A percentile compares a stretch with the other conserved stretches of the same genome.
These are phyloP conservation scores for Forsythia suspensa DNA, from an alignment of 257 asterid species.

Conservation along the genomic window DNA sequence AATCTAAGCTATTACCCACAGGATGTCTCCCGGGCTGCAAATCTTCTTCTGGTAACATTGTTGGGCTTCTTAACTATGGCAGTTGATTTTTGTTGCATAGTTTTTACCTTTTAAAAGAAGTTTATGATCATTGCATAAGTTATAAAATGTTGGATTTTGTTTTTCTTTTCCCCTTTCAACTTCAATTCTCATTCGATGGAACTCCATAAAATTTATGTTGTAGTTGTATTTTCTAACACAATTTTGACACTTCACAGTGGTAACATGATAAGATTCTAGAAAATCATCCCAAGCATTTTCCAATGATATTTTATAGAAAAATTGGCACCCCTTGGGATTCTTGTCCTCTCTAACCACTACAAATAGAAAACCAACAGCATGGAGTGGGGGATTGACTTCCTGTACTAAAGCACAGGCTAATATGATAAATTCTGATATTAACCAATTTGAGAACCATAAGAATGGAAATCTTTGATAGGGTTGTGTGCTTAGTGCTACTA, in stretches of 20 bases:
- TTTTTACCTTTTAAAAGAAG: not conserved
- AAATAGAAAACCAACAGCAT: not conserved
- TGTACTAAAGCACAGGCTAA: not conserved
- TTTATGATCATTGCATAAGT: not conserved
- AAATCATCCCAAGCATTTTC: not conserved
- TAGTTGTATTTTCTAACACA: not conserved
- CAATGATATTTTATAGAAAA: not conserved
- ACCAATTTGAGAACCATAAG: not conserved
- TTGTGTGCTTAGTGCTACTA: slow-evolving; percentile 1
- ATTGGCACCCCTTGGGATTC: not conserved
- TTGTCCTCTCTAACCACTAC: not conserved
- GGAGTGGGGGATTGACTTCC: not conserved
- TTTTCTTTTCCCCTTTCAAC: not conserved
- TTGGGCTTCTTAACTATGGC: slow-evolving; percentile 3
- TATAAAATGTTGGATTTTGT: not conserved
- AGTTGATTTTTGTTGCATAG: slow-evolving; percentile 18
- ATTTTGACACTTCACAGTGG: not conserved
- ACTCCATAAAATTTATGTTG: not conserved
- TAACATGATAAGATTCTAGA: not conserved
- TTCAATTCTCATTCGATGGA: not conserved
- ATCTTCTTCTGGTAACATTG: slow-evolving; percentile 75
- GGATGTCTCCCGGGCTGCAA: slow-evolving; percentile 86
- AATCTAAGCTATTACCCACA: slow-evolving; percentile 79
- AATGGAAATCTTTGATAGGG: not conserved
- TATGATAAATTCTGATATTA: not conserved